A percentile compares a stretch with the other conserved stretches of the same genome.
Conservation (phyloP, 805 yeast genomes). For the Ogataea siamensis region DNA sequence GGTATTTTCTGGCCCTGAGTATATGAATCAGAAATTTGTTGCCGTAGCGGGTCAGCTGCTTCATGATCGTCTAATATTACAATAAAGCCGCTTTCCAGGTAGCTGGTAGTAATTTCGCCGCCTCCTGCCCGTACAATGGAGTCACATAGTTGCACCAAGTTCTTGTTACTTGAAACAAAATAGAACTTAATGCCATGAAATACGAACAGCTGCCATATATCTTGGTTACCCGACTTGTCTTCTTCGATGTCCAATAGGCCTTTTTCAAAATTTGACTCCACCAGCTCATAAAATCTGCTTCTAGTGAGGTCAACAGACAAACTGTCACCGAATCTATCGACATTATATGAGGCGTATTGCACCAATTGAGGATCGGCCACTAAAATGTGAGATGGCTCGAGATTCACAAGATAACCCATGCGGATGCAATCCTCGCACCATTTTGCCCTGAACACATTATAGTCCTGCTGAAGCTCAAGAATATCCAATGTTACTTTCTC, state of each 20-base stretch:
- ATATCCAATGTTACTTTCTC: conserved; percentile 41
- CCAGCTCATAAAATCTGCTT: conserved; percentile 24
- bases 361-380: conserved; percentile 35
- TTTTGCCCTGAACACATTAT: conserved; percentile 59
- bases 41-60: conserved; percentile 1
- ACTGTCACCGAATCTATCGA: conserved; percentile 67
- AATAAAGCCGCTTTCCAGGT: conserved; percentile 38
- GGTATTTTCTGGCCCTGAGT: conserved; percentile 30
- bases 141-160: conserved; percentile 15
- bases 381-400: conserved; percentile 63
- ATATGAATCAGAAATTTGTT: conserved; percentile 4
- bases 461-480: conserved; percentile 35
- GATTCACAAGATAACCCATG: conserved; percentile 39
- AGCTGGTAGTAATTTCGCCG: conserved; percentile 36
- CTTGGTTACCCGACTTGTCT: background rate
- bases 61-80: conserved; percentile 28
- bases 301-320: conserved; percentile 36
- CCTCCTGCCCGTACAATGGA: conserved; percentile 44
- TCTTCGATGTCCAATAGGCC: background rate
- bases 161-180: conserved; percentile 25
- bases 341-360: conserved; percentile 32
- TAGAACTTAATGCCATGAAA: conserved; percentile 38
- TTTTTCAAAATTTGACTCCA: conserved; percentile 2
- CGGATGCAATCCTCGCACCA: conserved; percentile 74
- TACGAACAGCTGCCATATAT: conserved; percentile 15